Percentiles rank a stretch among this genome's conserved stretches.
These are phyloP conservation scores for Physaria fendleri DNA, from an alignment of 345 rosid species.

Conservation along the genomic window DNA sequence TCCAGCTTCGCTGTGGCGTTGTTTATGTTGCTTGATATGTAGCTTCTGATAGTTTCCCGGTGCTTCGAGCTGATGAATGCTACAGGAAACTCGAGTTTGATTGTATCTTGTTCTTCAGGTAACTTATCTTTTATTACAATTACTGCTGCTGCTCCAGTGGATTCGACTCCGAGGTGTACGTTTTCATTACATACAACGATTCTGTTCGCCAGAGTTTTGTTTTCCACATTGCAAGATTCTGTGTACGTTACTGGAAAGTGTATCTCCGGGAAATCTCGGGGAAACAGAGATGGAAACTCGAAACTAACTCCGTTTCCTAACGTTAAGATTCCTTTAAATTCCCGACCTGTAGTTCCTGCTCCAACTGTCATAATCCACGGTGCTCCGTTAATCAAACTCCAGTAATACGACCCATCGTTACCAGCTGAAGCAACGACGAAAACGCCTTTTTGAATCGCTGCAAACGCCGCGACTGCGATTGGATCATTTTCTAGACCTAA, in stretches of 20 bases:
- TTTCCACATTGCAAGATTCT: constrained; percentile 12
- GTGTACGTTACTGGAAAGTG: constrained; percentile 27
- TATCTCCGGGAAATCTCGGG: constrained; percentile 25
- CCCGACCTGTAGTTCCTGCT: constrained; percentile 33
- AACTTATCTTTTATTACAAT: constrained; percentile 29
- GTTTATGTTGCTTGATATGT: background rate
- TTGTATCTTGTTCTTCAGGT: constrained; percentile 6
- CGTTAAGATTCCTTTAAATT: constrained; percentile 29
- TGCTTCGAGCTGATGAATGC: constrained; percentile 24
- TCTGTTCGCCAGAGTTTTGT: background rate
- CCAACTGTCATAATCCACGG: constrained; percentile 45
- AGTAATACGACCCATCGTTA: constrained; percentile 44
- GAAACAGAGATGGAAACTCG: constrained; percentile 32
- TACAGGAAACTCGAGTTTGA: constrained; percentile 19
- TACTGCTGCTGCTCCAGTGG: constrained; percentile 28
- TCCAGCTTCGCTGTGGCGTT: constrained; percentile 25
- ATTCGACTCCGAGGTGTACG: constrained; percentile 1
- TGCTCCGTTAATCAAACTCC: constrained; percentile 40
- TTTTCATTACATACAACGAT: constrained; percentile 35
- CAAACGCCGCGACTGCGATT: constrained; percentile 53
- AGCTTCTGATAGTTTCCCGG: constrained; percentile 10
- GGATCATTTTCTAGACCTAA: constrained; percentile 23
- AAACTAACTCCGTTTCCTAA: constrained; percentile 35
- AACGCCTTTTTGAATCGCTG: constrained; percentile 48
- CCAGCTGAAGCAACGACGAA: constrained; percentile 45